Evolutionary conservation across 1,139 yeast genomes (phyloP), one percentile per base, ranked within the genome.

Genomic region (Geotrichum restrictum): DNA sequence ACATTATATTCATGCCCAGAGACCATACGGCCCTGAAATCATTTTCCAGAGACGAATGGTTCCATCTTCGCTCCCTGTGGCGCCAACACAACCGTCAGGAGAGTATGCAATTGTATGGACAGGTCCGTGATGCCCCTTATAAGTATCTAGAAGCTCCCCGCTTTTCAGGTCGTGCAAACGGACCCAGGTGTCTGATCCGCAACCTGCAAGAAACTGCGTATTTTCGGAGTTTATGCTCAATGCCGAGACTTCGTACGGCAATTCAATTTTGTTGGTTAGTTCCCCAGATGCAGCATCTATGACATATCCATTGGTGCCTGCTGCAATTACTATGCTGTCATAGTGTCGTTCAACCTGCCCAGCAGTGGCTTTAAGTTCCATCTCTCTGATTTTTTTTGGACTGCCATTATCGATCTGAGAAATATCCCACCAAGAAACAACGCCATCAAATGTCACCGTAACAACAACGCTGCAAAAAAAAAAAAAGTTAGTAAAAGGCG

Each of bases 21-120:
- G 57, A 2, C 74, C 74, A 48, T 67, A 70, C 3, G 69, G 63
- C 1, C 67, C 71, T 5, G 56, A 48, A 3, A 53, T 57, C 21
- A 62, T 60, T 51, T 69, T 69, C 91, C 89, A 84, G 36, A 84
- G 70, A 49, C 88, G 70, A 16, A 83, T 82, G 2, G 83, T 69
- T 10, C 88, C 88, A 62, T 84, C 89, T 54, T 80, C 82, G 2
- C 86, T 78, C 43, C 88, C 89, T 0, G 88, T 79, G 0, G 85
- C 88, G 57, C 77, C 63, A 16, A 69, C 44, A 22, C 61, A 57
- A 1, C 71, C 71, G 48, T 69, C 72, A 2, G 73, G 73, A 8
- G 72, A 67, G 51, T 62, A 69, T 29, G 64, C 56, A 1, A 68
- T 62, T 2, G 70, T 62, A 54, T 69, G 73, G 10, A 70, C 71